phyloP scores from a whole-genome alignment of 495 filamentous ascomycete genomes.

The Annulohypoxylon bovei region DNA sequence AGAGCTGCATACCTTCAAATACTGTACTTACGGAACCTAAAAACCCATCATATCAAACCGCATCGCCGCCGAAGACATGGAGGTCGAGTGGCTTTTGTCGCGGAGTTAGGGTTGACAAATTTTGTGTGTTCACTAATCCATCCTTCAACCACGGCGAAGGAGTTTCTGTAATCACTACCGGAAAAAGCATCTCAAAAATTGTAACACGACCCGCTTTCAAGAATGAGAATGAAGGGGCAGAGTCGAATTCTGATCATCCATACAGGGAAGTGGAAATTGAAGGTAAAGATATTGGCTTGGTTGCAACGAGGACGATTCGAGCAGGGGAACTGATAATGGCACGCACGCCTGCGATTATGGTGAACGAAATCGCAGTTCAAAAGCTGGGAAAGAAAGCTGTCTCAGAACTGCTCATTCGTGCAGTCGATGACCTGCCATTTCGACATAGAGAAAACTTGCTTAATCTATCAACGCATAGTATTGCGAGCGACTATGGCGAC shows the following conservation, averaged over 20 bases:
- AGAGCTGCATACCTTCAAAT: constrained; percentile 1
- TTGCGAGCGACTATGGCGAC: constrained; percentile 19
- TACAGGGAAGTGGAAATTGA: constrained; percentile 42
- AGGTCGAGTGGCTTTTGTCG: constrained; percentile 22
- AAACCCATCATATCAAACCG: background rate
- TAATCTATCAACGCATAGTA: constrained; percentile 41
- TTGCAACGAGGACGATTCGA: constrained; percentile 43
- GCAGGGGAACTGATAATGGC: constrained; percentile 46
- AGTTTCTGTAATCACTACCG: constrained; percentile 50
- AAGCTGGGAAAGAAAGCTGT: constrained; percentile 32
- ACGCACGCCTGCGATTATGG: constrained; percentile 46
- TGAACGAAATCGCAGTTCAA: constrained; percentile 45
- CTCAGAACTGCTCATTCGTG: constrained; percentile 40
- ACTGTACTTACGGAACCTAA: background rate
- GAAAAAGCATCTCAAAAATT: constrained; percentile 32
- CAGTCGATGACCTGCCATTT: constrained; percentile 38
- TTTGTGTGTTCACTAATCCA: constrained; percentile 44
- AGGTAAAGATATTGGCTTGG: constrained; percentile 48
- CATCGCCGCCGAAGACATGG: constrained; percentile 14
- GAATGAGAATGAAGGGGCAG: background rate
- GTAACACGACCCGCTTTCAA: constrained; percentile 25
- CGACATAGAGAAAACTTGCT: constrained; percentile 36
- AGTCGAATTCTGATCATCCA: background rate
- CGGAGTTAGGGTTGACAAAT: constrained; percentile 31
- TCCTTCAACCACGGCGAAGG: constrained; percentile 44